Evolutionary conservation across 805 yeast genomes (phyloP).

Genomic region (Kazachstania viticola): DNA sequence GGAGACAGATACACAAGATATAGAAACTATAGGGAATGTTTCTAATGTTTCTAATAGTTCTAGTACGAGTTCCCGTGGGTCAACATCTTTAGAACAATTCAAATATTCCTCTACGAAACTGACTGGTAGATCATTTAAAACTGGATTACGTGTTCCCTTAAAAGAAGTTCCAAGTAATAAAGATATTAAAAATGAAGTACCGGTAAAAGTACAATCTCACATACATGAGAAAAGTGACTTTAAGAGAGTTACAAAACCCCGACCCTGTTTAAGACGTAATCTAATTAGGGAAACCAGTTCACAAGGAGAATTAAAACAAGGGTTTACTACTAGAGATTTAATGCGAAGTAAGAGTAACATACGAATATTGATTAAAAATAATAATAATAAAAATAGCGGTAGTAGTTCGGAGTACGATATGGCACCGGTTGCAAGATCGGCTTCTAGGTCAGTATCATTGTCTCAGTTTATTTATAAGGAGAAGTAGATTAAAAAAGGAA

Average conservation of each 20-base stretch:
- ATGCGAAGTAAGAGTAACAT: too few relatives aligned
- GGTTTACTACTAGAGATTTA: neutral
- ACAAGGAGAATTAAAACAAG: neutral
- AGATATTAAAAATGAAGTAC: neutral
- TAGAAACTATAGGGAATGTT: too few relatives aligned
- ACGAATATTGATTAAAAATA: too few relatives aligned
- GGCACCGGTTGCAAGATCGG: conserved; percentile 4
- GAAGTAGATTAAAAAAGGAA: conserved; percentile 1
- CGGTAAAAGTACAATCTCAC: neutral
- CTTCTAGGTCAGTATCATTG: conserved; percentile 12
- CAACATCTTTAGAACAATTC: conserved; percentile 1
- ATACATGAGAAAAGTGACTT: neutral
- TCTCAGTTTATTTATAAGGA: conserved; percentile 14
- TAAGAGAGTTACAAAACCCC: too few relatives aligned
- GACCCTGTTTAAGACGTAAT: neutral
- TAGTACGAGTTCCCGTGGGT: neutral
- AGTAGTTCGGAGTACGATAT: too few relatives aligned
- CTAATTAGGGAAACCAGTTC: neutral
- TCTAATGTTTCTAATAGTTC: too few relatives aligned
- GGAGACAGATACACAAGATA: too few relatives aligned
- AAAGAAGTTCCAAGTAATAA: neutral
- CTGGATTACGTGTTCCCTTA: neutral
- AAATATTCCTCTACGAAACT: conserved; percentile 1
- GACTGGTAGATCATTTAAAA: too few relatives aligned
- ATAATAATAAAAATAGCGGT: neutral